A percentile compares a stretch with the other conserved stretches of the same genome.
These are phyloP conservation scores for Carex pumila DNA, from an alignment of 176 grass and related monocot genomes.

Conservation along the genomic window DNA sequence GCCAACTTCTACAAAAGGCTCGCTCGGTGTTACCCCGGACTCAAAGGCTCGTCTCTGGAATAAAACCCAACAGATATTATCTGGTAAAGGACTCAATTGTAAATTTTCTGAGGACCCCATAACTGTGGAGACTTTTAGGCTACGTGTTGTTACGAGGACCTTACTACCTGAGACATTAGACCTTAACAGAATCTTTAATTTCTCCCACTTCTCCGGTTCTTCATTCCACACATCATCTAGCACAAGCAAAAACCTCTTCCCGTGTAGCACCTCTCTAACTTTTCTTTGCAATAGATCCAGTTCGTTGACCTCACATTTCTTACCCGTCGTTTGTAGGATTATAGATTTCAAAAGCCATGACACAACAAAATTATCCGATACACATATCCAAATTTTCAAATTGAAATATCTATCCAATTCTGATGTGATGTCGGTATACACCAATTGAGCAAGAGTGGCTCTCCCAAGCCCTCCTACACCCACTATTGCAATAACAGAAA, in stretches of 20 bases:
- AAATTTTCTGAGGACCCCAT: neutral
- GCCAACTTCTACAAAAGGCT: constrained; percentile 13
- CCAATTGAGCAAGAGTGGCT: constrained; percentile 27
- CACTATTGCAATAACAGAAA: constrained; percentile 24
- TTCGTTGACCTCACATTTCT: neutral
- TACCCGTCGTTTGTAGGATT: neutral
- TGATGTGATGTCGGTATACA: constrained; percentile 4
- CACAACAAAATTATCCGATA: constrained; percentile 15
- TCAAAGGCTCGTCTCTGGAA: constrained; percentile 4
- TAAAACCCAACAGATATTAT: neutral
- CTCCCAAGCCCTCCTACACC: constrained; percentile 38
- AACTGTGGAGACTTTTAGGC: constrained; percentile 9
- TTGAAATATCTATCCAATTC: neutral
- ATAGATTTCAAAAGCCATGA: neutral
- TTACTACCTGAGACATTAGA: constrained; percentile 1
- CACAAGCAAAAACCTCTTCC: constrained; percentile 26
- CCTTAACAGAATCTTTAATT: neutral
- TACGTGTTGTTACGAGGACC: constrained; percentile 17
- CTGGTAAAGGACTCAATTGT: neutral
- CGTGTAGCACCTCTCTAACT: neutral
- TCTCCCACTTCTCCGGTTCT: neutral
- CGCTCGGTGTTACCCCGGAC: neutral
- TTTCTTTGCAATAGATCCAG: neutral
- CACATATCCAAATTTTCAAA: constrained; percentile 14
- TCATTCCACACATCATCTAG: constrained; percentile 28